These are phyloP conservation scores for Pleurozium schreberi DNA, from an alignment of 225 moss, liverwort and hornwort species.

Conservation along the genomic window DNA sequence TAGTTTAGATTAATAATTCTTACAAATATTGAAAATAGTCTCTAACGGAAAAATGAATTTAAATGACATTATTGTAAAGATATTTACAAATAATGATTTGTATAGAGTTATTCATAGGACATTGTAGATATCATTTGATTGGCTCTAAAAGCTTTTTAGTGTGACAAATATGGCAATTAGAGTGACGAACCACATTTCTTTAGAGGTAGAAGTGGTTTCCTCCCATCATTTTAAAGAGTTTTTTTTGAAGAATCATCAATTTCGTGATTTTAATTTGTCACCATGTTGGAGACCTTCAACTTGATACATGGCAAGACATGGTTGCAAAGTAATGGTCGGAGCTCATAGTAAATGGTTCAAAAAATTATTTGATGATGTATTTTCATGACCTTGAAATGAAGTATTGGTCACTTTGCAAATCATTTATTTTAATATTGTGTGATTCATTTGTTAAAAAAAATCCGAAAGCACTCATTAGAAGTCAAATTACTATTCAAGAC, in stretches of 20 bases:
- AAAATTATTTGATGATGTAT: not conserved
- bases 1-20: not conserved
- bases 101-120: not conserved
- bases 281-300: not conserved
- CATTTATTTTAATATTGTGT: rapidly evolving
- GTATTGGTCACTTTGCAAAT: rapidly evolving
- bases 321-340: not conserved
- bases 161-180: not conserved
- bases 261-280: not conserved
- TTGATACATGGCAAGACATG: not conserved
- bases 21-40: not conserved
- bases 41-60: not conserved
- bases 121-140: not conserved
- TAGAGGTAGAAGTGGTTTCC: not conserved
- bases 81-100: not conserved
- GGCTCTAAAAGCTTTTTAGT: not conserved
- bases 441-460: not conserved
- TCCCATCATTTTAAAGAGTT: not conserved
- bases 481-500: not conserved
- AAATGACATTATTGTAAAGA: not conserved
- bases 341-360: rapidly evolving
- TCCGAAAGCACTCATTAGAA: rapidly evolving
- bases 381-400: not conserved
- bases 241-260: not conserved
- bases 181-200: not conserved